Base-by-base conservation (phyloP, 2,329 filamentous ascomycete genomes). In the Chalara sp. region DNA sequence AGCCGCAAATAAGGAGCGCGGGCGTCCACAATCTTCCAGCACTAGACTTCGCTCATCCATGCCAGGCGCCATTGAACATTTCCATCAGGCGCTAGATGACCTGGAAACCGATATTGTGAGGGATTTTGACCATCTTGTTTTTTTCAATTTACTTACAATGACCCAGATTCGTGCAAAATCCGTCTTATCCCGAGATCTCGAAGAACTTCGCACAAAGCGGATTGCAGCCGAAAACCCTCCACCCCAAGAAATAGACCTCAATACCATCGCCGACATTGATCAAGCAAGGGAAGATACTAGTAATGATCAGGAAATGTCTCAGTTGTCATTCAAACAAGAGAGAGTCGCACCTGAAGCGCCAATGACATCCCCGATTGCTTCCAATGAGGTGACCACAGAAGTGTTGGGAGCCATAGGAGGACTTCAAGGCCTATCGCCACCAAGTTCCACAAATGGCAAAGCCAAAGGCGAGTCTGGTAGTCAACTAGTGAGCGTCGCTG, bases 91-190 rank as follows among this genome's bases (percentile, higher is more conserved):
- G 6, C 65, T 84, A 2, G 76, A 82, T 54, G 75, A 79, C 6
- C 60, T 83, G 5, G 80, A 83, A 60, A 66, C 65, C 52, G 77
- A 82, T 30, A 79, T 83, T 60, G 79, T 81, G 67, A 64, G 73
- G 54, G 5, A 29, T 5, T 35, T 12, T 33, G 1, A 5, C 39
- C 28, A 11, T 47, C 28, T 4, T 29, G 6, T 21, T 32, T 21
- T 39, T 5, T 35, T 13, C 11, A 10, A 2, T 37, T 8, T 37
- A n/a, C 35, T 37, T 10, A 37, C 8, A 28, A 7, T 44, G n/a
- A 10, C 29, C 40, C 53, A 78, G 75, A 65, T 71, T 28, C 65
- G 68, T 45, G 76, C 79, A 44, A 84, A 82, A 61, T 74, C 79
- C 2, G 74, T 79, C 11, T 54, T 83, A 12, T 65, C 72, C 12